A percentile compares a stretch with the other conserved stretches of the same genome.
Conservation (phyloP, 208 protist genomes). For the Acanthamoeba royreba region DNA sequence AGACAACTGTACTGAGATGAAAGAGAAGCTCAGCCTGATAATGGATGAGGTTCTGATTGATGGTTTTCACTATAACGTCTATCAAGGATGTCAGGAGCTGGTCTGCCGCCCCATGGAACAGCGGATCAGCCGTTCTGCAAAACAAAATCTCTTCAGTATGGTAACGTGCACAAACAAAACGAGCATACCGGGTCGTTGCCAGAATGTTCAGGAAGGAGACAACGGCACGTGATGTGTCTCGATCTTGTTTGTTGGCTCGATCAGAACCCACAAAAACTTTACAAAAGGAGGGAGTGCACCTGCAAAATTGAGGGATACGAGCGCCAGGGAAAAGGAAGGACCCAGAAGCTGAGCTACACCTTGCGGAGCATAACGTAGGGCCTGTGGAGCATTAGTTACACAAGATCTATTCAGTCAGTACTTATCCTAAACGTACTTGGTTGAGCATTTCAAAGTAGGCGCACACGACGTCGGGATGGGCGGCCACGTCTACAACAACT, state of each 20-base stretch:
- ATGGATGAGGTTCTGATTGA: neutral
- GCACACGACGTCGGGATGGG: neutral
- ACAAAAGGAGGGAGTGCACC: neutral
- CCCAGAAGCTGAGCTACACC: neutral
- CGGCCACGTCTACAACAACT: neutral
- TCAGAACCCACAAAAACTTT: too few relatives aligned
- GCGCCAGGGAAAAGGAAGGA: neutral
- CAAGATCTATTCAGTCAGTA: neutral
- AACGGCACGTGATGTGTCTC: neutral
- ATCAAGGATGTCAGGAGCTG: neutral
- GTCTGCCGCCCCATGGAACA: neutral
- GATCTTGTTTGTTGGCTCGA: neutral
- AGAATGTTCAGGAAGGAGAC: neutral
- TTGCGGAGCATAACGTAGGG: neutral
- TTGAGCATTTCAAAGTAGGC: slow-evolving; percentile 18
- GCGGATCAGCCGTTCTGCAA: neutral
- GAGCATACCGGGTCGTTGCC: neutral
- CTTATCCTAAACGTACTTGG: neutral
- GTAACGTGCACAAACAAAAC: neutral
- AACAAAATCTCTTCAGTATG: neutral
- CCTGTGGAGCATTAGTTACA: neutral
- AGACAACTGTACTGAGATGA: neutral
- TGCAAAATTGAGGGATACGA: neutral
- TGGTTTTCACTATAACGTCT: neutral
- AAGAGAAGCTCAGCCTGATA: slow-evolving; percentile 15